Conservation (phyloP, 78 protist species). For the Bigelowiella natans region DNA sequence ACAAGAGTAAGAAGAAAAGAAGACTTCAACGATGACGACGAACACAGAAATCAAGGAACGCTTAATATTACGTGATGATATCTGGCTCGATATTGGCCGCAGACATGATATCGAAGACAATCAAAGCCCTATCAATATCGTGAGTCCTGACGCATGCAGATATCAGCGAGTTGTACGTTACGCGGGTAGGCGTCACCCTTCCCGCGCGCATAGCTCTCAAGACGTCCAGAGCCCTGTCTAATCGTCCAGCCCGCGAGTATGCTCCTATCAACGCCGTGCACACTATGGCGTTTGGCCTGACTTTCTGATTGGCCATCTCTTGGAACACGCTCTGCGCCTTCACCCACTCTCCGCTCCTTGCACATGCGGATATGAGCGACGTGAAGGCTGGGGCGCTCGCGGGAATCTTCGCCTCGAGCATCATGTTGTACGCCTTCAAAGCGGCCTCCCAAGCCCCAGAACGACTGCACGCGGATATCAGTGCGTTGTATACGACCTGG, state of each 20-base stretch:
- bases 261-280: neutral
- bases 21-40: too few relatives aligned
- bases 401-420: neutral
- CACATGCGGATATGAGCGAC: neutral
- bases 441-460: neutral
- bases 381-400: neutral
- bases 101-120: neutral
- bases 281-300: neutral
- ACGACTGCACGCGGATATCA: neutral
- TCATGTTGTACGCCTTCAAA: neutral
- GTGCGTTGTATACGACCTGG: neutral
- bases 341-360: neutral
- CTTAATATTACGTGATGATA: neutral
- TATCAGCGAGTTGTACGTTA: neutral
- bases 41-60: too few relatives aligned
- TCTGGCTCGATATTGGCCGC: neutral
- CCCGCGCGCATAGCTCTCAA: neutral
- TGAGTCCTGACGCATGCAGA: neutral
- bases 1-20: too few relatives aligned
- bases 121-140: neutral
- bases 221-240: neutral
- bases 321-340: neutral
- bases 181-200: neutral
- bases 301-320: neutral
- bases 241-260: neutral